These are phyloP conservation scores for Podospora appendiculata DNA, from an alignment of 495 filamentous ascomycete genomes.

Conservation along the genomic window DNA sequence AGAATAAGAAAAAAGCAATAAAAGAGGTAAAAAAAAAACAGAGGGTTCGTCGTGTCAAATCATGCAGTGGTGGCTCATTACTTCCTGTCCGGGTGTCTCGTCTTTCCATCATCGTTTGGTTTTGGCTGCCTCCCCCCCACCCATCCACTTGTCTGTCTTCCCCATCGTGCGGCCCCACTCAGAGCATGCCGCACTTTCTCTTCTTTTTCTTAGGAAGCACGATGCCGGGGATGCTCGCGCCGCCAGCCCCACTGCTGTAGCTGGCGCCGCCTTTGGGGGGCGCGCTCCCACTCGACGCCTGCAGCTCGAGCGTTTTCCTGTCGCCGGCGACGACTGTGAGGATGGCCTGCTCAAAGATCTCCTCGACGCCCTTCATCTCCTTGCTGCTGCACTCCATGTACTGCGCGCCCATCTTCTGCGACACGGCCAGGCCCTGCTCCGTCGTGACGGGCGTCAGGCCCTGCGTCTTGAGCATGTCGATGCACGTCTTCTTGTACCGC, in stretches of 20 bases:
- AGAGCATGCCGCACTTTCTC: constrained; percentile 33
- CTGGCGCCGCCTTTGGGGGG: background rate
- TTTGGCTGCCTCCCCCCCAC: background rate
- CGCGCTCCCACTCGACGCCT: constrained; percentile 21
- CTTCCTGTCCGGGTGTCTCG: background rate
- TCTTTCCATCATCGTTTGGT: too few relatives aligned
- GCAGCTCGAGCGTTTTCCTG: constrained; percentile 38
- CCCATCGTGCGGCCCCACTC: constrained; percentile 1
- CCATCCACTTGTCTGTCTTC: constrained; percentile 5
- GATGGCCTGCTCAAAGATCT: constrained; percentile 87
- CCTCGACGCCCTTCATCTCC: constrained; percentile 90
- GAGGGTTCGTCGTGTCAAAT: constrained; percentile 17
- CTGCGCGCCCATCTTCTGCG: constrained; percentile 81
- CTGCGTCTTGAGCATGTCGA: constrained; percentile 96
- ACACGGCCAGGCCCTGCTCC: constrained; percentile 81
- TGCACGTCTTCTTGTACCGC: constrained; percentile 86
- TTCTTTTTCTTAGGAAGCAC: constrained; percentile 51
- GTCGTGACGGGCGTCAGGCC: constrained; percentile 89
- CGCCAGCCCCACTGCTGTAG: background rate
- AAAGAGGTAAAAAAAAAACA: background rate
- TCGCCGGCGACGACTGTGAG: constrained; percentile 75
- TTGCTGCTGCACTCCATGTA: constrained; percentile 99
- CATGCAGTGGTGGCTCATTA: constrained; percentile 14
- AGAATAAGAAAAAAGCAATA: background rate
- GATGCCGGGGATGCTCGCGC: constrained; percentile 20